phyloP scores from a whole-genome alignment of 2,329 filamentous ascomycete species.

The Phialocephala sp. region DNA sequence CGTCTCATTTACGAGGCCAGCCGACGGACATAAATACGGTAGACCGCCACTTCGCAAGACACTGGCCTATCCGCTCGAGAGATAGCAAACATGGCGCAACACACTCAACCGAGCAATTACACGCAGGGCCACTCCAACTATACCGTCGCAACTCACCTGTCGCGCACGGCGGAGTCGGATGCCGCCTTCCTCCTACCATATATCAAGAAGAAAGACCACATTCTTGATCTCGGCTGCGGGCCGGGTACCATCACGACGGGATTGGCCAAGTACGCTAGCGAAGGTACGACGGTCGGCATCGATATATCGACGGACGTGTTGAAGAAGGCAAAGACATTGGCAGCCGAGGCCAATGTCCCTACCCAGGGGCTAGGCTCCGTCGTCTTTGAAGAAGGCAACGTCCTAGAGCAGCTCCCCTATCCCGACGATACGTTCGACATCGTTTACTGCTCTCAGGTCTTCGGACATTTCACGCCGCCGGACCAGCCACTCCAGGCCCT shows the following conservation, averaged over 20 bases:
- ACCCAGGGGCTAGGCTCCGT: slow-evolving; percentile 30
- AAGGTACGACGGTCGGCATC: slow-evolving; percentile 48
- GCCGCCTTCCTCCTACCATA: slow-evolving; percentile 46
- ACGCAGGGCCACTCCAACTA: slow-evolving; percentile 28
- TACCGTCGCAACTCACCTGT: slow-evolving; percentile 27
- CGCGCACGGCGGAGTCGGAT: slow-evolving; percentile 25
- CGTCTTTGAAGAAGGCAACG: slow-evolving; percentile 34
- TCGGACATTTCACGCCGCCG: slow-evolving; percentile 54
- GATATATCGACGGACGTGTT: slow-evolving; percentile 39
- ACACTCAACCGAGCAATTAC: slow-evolving; percentile 22
- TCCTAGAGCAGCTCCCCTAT: slow-evolving; percentile 43
- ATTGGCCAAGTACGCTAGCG: slow-evolving; percentile 47
- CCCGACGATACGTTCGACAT: slow-evolving; percentile 60
- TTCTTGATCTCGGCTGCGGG: slow-evolving; percentile 57
- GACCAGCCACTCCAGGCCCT: slow-evolving; percentile 55
- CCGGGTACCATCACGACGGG: slow-evolving; percentile 55
- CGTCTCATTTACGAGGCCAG: too few relatives aligned
- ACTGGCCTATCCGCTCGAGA: too few relatives aligned
- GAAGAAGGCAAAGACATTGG: slow-evolving; percentile 23
- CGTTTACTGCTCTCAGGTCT: slow-evolving; percentile 62
- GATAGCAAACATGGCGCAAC: slow-evolving; percentile 23
- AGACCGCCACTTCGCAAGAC: too few relatives aligned
- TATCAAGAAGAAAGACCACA: slow-evolving; percentile 38
- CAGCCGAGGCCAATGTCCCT: slow-evolving; percentile 21
- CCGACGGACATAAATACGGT: too few relatives aligned